These are phyloP conservation scores for Turnera subulata DNA, from an alignment of 345 rosid species.

Conservation along the genomic window DNA sequence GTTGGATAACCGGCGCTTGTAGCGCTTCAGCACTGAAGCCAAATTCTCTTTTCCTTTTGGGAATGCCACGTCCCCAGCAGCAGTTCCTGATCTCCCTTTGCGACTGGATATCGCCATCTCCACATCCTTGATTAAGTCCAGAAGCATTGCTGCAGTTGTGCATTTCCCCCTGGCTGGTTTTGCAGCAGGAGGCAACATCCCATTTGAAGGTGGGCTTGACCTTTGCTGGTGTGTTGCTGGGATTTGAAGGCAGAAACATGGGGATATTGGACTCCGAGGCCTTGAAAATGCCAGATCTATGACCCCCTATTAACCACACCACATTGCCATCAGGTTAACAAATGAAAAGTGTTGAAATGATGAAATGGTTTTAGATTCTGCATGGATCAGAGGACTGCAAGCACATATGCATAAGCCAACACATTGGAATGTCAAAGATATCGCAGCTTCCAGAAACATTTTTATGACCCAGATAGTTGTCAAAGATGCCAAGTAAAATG, in stretches of 20 bases:
- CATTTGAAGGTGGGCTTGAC: constrained; percentile 61
- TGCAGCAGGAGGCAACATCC: constrained; percentile 65
- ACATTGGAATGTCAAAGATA: no score
- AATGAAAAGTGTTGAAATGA: not conserved
- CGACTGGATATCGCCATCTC: constrained; percentile 84
- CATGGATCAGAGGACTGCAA: not conserved
- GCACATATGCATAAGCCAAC: not conserved
- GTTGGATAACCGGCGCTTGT: constrained; percentile 75
- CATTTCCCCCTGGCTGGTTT: constrained; percentile 76
- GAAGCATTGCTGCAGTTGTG: constrained; percentile 60
- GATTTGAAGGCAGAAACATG: constrained; percentile 88
- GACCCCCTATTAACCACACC: constrained; percentile 55
- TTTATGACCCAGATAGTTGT: no score
- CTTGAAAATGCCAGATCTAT: constrained; percentile 76
- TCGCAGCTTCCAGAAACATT: no score
- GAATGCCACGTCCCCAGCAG: constrained; percentile 97
- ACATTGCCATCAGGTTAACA: constrained; percentile 3
- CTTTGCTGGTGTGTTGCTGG: constrained; percentile 43
- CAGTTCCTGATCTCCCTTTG: constrained; percentile 89
- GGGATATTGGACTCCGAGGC: constrained; percentile 62
- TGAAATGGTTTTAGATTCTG: not conserved
- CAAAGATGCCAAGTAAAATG: no score
- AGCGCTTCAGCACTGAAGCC: constrained; percentile 95
- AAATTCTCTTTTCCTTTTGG: constrained; percentile 92
- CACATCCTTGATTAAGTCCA: constrained; percentile 84